Evolutionary conservation across 176 grass and related monocot species (phyloP), one percentile per base, ranked within the genome.

Genomic region (Juncus inflexus): DNA sequence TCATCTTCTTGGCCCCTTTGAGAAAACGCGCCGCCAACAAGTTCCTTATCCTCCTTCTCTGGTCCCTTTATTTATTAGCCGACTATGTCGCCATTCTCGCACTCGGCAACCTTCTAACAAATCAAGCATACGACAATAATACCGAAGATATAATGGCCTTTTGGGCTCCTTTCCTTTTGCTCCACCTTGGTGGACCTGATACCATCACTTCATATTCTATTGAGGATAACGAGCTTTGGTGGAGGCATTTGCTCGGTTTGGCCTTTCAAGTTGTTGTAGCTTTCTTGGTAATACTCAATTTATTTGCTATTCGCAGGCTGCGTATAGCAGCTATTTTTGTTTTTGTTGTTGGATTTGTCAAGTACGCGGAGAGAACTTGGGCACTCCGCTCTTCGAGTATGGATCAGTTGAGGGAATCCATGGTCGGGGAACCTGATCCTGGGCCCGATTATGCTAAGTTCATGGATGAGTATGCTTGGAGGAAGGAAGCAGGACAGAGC

Each of bases 91-190:
- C 83, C 6, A 8, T 60, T 19, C 76, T 73, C 38, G 13, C 49
- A 2, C 82, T 85, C 15, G 77, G 72, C 39, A 67, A 65, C 66
- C 72, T 79, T 63, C 50, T 85, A 6, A 73, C 40, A 9, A 8
- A 60, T 7, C 49, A 84, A 35, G 28, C 58, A 10, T 0, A 15
- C 63, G 0, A 52, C 10, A 2, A 51, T 9, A 2, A 2, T 40
- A 41, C 1, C 54, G 66, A 35, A 63, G 47, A 52, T 8, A 7
- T 84, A 35, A 10, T 50, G 28, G 37, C 74, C 45, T 68, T 81
- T 16, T 86, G 83, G 83, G 73, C 78, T 0, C 83, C 83, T 3
- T 80, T 85, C 49, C 73, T 86, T 13, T 37, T 86, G 41, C 73
- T 86, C 38, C 83, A 86, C 35, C 83, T 86, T 1, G 67, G 78